A percentile compares a stretch with the other conserved stretches of the same genome.
Conservation (phyloP, 306 rosid species). For the Urtica urens region DNA sequence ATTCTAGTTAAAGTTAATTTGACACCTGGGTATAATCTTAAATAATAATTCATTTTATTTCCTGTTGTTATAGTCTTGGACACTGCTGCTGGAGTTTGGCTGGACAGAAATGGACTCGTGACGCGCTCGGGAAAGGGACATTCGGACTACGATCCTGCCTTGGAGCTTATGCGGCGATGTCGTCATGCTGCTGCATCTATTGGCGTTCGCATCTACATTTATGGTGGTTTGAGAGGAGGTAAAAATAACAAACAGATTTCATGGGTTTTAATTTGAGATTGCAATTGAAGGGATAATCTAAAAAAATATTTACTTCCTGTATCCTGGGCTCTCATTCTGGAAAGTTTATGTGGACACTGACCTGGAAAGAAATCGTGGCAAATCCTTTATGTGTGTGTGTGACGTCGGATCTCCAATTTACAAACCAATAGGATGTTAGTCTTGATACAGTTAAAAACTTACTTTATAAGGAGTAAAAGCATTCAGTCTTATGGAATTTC, state of each 20-base stretch:
- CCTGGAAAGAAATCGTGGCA: too few relatives aligned
- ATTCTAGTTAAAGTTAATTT: constrained; percentile 12
- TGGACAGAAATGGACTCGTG: constrained; percentile 87
- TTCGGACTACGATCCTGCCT: constrained; percentile 53
- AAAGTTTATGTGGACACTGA: too few relatives aligned
- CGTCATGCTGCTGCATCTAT: constrained; percentile 98
- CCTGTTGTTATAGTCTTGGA: constrained; percentile 61
- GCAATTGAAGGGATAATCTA: constrained; percentile 5
- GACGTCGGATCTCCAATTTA: too few relatives aligned
- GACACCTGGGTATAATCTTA: not conserved
- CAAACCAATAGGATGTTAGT: too few relatives aligned
- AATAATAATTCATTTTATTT: not conserved
- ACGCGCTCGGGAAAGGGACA: constrained; percentile 71
- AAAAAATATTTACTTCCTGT: not conserved
- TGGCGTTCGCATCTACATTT: constrained; percentile 65
- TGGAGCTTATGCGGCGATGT: constrained; percentile 96
- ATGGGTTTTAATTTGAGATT: constrained; percentile 8
- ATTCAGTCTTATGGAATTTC: not conserved
- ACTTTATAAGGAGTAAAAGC: not conserved
- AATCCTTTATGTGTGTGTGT: too few relatives aligned
- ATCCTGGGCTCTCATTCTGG: constrained; percentile 2
- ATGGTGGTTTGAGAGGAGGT: constrained; percentile 98
- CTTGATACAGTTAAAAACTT: not conserved
- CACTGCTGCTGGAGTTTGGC: constrained; percentile 99
- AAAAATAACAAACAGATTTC: constrained; percentile 17